phyloP scores from a whole-genome alignment of 352 stramenopile species.

The Pythium pyrilobum region DNA sequence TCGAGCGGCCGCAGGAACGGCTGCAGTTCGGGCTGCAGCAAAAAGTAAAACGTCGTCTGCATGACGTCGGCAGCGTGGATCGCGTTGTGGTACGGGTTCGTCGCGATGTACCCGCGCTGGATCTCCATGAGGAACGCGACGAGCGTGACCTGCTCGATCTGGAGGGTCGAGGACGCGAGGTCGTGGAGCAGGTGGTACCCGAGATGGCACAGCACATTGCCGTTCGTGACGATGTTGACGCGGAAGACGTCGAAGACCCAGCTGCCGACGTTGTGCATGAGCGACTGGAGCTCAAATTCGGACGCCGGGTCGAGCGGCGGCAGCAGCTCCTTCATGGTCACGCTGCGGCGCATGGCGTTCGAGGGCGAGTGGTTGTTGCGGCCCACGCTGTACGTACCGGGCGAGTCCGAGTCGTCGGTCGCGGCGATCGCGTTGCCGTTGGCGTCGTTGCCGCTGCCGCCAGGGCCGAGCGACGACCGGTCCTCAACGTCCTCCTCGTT shows the following conservation, averaged over 20 bases:
- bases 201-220: constrained; percentile 70
- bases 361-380: not conserved
- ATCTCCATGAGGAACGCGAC: constrained; percentile 81
- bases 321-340: constrained; percentile 64
- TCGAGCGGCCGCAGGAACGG: constrained; percentile 74
- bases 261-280: constrained; percentile 43
- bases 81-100: constrained; percentile 88
- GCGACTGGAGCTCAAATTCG: constrained; percentile 65
- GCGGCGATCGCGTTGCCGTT: constrained; percentile 5
- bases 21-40: constrained; percentile 65
- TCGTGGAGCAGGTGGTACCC: constrained; percentile 77
- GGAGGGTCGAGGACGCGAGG: constrained; percentile 42
- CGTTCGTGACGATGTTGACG: constrained; percentile 55
- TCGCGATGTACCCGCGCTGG: constrained; percentile 71
- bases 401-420: not conserved
- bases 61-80: constrained; percentile 89
- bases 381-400: not conserved
- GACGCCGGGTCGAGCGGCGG: constrained; percentile 48
- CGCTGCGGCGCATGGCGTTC: constrained; percentile 19
- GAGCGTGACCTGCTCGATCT: constrained; percentile 56
- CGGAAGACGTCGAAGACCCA: constrained; percentile 83
- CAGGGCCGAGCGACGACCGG: constrained; percentile 3
- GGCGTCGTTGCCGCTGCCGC: not conserved
- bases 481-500: constrained; percentile 37
- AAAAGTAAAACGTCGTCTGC: constrained; percentile 85